phyloP scores from a whole-genome alignment of 208 protist genomes.

The Wallacemonas collosoma region DNA sequence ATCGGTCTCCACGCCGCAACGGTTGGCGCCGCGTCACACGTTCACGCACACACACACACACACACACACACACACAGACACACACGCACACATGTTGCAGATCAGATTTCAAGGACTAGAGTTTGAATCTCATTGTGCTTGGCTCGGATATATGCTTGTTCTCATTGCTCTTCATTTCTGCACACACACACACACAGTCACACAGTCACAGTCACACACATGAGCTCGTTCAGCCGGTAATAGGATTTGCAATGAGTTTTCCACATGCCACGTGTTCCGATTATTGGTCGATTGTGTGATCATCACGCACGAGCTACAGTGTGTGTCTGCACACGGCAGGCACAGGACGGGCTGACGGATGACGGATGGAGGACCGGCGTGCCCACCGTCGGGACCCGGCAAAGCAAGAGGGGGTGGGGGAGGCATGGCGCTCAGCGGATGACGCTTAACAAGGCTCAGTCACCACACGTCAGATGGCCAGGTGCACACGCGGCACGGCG shows the following conservation, averaged over 20 bases:
- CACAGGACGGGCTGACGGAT: too few species aligned
- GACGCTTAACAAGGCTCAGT: slow-evolving; percentile 1
- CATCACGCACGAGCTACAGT: too few species aligned
- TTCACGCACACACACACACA: too few species aligned
- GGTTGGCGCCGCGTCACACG: slow-evolving; percentile 8
- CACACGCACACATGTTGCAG: background rate
- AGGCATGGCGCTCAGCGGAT: background rate
- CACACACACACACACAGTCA: slow-evolving; percentile 13
- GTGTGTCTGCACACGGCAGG: too few species aligned
- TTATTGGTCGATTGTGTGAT: too few species aligned
- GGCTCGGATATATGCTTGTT: slow-evolving; percentile 65
- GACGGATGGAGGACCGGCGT: too few species aligned
- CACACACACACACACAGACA: background rate
- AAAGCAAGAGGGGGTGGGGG: background rate
- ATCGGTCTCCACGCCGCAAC: background rate
- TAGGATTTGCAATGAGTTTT: background rate
- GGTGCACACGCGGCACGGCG: background rate
- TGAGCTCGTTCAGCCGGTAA: background rate
- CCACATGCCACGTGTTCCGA: too few species aligned
- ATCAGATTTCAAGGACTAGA: slow-evolving; percentile 67
- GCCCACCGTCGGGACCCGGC: too few species aligned
- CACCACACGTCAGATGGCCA: background rate
- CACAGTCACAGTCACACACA: background rate
- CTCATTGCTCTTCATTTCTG: slow-evolving; percentile 48
- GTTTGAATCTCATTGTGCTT: slow-evolving; percentile 33